phyloP scores from a whole-genome alignment of 2,329 filamentous ascomycete species.

The Penicillium sp. region DNA sequence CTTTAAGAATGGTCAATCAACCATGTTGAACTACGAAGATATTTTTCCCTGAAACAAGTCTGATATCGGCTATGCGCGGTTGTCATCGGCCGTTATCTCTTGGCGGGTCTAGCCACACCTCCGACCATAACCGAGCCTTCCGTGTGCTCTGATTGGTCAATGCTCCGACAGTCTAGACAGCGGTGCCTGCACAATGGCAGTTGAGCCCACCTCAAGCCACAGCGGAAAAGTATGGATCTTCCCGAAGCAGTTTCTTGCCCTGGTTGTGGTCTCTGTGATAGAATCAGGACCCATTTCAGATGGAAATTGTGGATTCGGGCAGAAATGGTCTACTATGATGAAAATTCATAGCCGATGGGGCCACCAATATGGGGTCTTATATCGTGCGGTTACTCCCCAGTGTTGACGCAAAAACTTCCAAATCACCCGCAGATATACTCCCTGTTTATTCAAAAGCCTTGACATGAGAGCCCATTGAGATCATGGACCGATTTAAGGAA shows the following conservation, averaged over 20 bases:
- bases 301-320: constrained; percentile 3
- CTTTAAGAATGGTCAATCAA: too few relatives aligned
- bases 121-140: constrained; percentile 6
- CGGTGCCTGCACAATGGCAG: constrained; percentile 5
- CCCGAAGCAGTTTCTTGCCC: neutral
- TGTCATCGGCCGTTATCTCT: constrained; percentile 1
- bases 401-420: too few relatives aligned
- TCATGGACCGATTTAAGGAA: neutral
- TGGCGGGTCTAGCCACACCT: constrained; percentile 2
- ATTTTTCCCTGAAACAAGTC: constrained; percentile 3
- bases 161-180: neutral
- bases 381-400: neutral
- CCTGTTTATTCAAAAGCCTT: neutral
- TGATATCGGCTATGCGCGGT: constrained; percentile 14
- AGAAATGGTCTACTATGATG: neutral
- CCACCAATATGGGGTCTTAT: constrained; percentile 2
- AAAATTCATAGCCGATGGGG: constrained; percentile 1
- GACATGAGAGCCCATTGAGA: constrained; percentile 1
- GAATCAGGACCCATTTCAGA: constrained; percentile 6
- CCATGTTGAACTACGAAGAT: neutral
- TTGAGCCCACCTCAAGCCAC: constrained; percentile 5
- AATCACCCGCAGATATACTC: neutral
- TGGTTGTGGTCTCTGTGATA: neutral
- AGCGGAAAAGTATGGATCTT: constrained; percentile 19
- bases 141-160: neutral